Evolutionary conservation across 2,329 filamentous ascomycete species (phyloP), one percentile per base, ranked within the genome.

Genomic region (Fusarium sp.): DNA sequence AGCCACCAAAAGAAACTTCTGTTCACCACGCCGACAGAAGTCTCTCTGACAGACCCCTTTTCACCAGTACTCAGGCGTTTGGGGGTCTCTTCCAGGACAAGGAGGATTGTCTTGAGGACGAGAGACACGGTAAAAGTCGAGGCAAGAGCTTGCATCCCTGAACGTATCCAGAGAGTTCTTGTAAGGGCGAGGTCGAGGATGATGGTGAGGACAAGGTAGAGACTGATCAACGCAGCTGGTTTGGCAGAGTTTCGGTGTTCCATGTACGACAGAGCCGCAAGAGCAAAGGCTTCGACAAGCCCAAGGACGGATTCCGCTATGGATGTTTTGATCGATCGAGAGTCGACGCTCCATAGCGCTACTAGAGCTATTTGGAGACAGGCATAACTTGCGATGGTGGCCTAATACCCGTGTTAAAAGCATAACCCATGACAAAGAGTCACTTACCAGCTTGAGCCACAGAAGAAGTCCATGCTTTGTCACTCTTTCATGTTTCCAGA

Each of bases 1-100:
- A 83, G 61, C 82, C 82, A 84, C 80, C 79, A 81, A 53, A 83
- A 83, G 5, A 83, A 42, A 14, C 77, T 80, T n/a, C 81, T 71
- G 44, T 74, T 83, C 8, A 84, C 68, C 11, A 81, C 56, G 0
- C 82, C 81, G 0, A 79, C 79, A 0, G 79, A 81, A 0, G 76
- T 78, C 66, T 85, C 84, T 0, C 71, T 62, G 20, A 77, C 60
- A 40, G 72, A 68, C n/a, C 76, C 49, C 7, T 74, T 74, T n/a
- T 77, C 73, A 27, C 57, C 62, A 9, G 35, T n/a, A 2, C 55
- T 17, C 6, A 73, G n/a, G 0, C 62, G 49, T 56, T 84, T 84
- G 1, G 80, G 75, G 0, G 71, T 58, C 38, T 82, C 80, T 31
- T 84, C 82, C 2, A 83, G 53, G 0, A 79, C 44, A 7, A 84